phyloP scores from a whole-genome alignment of 306 rosid genomes.

The Fragaria nilgerrensis region DNA sequence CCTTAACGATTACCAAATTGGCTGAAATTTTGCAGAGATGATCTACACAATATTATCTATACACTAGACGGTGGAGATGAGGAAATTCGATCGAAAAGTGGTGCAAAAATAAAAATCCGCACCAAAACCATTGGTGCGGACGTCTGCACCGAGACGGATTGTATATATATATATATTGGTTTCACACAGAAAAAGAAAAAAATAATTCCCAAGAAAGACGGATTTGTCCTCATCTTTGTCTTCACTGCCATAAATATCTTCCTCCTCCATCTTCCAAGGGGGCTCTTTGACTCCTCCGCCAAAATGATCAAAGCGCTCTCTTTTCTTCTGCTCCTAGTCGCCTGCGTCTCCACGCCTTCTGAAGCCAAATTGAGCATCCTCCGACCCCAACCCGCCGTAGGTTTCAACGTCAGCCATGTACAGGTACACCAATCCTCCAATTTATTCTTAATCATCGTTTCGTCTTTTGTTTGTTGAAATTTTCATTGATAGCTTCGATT shows the following conservation, averaged over 20 bases:
- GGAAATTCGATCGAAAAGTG: no score
- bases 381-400: conserved; percentile 41
- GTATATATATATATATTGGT: no score
- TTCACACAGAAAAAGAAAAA: no score
- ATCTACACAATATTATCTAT: no score
- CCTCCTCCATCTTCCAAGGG: background rate
- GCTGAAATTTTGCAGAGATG: no score
- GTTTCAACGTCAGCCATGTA: conserved; percentile 29
- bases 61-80: no score
- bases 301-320: conserved; percentile 23
- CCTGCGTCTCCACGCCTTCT: conserved; percentile 33
- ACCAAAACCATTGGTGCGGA: no score
- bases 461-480: background rate
- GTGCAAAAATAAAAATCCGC: no score
- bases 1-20: no score
- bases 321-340: conserved; percentile 17
- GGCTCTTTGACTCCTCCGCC: conserved; percentile 1
- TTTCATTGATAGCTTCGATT: background rate
- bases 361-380: conserved; percentile 28
- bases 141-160: no score
- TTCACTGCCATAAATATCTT: background rate
- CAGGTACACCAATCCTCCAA: conserved; percentile 21
- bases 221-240: background rate
- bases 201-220: background rate
- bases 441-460: background rate